Conservation (phyloP, 2,329 filamentous ascomycete genomes). For the Hawksworthiomyces lignivorus region DNA sequence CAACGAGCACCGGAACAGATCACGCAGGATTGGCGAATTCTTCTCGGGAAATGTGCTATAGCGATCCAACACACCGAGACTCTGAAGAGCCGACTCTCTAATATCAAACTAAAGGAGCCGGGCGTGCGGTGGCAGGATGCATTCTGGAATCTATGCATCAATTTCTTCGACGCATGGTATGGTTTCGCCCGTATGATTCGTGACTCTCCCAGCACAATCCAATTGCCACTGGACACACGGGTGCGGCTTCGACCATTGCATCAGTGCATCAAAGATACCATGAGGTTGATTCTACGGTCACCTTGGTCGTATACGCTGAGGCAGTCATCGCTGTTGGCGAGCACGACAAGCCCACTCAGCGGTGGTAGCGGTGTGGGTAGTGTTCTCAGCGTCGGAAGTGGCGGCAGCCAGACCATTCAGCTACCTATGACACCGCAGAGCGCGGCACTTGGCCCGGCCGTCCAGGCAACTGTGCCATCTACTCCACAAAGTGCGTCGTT, state of each 20-base stretch:
- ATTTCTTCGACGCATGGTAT: constrained; percentile 63
- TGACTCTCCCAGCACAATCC: constrained; percentile 42
- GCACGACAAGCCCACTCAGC: constrained; percentile 23
- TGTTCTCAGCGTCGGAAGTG: background rate
- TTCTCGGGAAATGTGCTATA: constrained; percentile 64
- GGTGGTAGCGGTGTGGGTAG: constrained; percentile 8
- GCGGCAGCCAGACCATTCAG: constrained; percentile 19
- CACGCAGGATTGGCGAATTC: constrained; percentile 57
- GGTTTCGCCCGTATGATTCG: constrained; percentile 57
- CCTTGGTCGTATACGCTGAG: constrained; percentile 44
- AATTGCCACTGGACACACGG: constrained; percentile 60
- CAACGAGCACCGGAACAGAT: constrained; percentile 52
- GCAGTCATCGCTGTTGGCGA: constrained; percentile 25
- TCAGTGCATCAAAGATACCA: constrained; percentile 73
- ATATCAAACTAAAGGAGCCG: constrained; percentile 79
- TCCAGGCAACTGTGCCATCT: constrained; percentile 79
- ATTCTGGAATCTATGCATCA: constrained; percentile 67
- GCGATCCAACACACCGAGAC: constrained; percentile 67
- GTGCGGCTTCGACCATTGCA: constrained; percentile 72
- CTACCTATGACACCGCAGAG: constrained; percentile 82
- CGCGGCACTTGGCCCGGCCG: constrained; percentile 80
- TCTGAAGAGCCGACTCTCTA: constrained; percentile 64
- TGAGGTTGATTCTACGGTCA: constrained; percentile 57
- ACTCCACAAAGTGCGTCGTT: constrained; percentile 55
- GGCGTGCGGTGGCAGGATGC: constrained; percentile 56